Base-by-base conservation (phyloP, 139 green algal genomes). In the Closterium sp. region DNA sequence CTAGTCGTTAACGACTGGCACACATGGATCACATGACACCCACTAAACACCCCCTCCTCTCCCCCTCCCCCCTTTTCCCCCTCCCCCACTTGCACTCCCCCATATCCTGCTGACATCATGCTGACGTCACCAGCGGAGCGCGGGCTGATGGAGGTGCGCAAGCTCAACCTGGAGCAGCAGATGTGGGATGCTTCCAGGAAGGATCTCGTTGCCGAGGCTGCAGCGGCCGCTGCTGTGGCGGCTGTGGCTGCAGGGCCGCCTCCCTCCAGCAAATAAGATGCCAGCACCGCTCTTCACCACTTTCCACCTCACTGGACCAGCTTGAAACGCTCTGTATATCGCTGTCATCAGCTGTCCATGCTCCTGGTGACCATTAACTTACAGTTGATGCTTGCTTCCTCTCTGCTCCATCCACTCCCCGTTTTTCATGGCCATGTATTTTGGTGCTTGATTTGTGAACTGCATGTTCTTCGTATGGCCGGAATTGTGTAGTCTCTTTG, bases 181-280 rank as follows among this genome's bases (percentile, higher is more conserved):
- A 85, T 93, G 84, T 93, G 90, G 90, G 90, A 90, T 28, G 87
- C 90, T 33, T 85, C 33, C 43, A 88, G 89, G 33, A 43, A 36
- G 33, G 85, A 36, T 43, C 85, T 88, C 19, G 38, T 66, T 9
- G 38, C 38, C 38, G 38, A 66, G 38, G 38, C 38, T 66, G 38
- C 38, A 66, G 38, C 38, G 19, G 38, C 38, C 9, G 38, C 38
- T 66, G 38, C 38, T 66, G 38, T 66, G 12, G 38, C 38, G 12
- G 38, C 38, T 5, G 38, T 66, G 38, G 38, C 38, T 66, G 38
- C 38, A 66, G 38, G 38, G 38, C 38, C 38, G 4, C 38, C 38
- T 66, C 38, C 38, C 38, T 66, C 38, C 38, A 66, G 38, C 38
- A 66, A 66, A 66, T 66, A 66, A 66, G 38, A 76, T 76, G 55